Conservation (phyloP, 805 yeast genomes). For the Millerozyma miso region DNA sequence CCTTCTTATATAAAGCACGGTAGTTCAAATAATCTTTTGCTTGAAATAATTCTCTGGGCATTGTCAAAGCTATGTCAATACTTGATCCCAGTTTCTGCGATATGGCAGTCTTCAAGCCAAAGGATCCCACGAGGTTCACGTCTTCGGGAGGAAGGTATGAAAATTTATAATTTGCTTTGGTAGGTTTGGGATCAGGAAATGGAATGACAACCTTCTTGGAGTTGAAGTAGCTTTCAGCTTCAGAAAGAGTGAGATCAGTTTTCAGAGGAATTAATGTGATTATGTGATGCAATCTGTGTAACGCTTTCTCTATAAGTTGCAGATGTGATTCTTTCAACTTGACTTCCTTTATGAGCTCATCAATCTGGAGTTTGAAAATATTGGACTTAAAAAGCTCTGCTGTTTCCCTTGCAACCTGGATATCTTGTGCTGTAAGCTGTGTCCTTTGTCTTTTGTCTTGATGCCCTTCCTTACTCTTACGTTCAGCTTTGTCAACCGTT, state of each 20-base stretch:
- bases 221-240: constrained; percentile 54
- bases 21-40: constrained; percentile 88
- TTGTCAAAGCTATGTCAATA: constrained; percentile 75
- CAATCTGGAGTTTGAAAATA: constrained; percentile 92
- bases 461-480: constrained; percentile 6
- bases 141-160: constrained; percentile 66
- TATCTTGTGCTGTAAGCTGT: constrained; percentile 67
- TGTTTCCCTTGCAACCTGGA: constrained; percentile 88
- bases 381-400: constrained; percentile 93
- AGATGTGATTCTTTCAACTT: constrained; percentile 67
- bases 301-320: constrained; percentile 62
- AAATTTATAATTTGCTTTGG: constrained; percentile 66
- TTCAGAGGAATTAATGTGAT: constrained; percentile 62
- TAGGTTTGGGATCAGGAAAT: constrained; percentile 87
- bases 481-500: constrained; percentile 5
- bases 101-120: constrained; percentile 80
- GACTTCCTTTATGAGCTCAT: constrained; percentile 80
- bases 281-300: constrained; percentile 67
- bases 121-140: constrained; percentile 81
- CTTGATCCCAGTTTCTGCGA: constrained; percentile 58
- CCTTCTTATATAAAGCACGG: constrained; percentile 83
- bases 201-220: constrained; percentile 63
- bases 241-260: constrained; percentile 47
- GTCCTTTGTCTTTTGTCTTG: constrained; percentile 33
- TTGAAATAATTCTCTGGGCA: constrained; percentile 74